Conservation (phyloP, 306 rosid species). For the Benincasa hispida region DNA sequence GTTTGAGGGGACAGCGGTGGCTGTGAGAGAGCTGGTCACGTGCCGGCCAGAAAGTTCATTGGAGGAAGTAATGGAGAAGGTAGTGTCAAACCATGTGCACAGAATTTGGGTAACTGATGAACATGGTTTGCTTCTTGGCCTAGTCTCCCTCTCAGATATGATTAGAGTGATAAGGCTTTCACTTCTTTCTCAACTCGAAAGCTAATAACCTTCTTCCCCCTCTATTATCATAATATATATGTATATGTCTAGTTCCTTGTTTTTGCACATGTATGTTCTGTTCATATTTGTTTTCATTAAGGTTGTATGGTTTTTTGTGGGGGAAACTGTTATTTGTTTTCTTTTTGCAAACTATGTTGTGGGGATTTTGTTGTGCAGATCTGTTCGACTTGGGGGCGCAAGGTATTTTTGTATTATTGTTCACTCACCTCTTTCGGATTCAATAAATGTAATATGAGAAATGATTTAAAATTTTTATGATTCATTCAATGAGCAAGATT, state of each 20-base stretch:
- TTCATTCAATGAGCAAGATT: no score
- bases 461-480: no score
- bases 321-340: no score
- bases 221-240: no score
- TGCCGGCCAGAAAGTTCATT: constrained; percentile 38
- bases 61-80: constrained; percentile 43
- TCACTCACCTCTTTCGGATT: no score
- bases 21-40: constrained; percentile 38
- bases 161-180: constrained; percentile 47
- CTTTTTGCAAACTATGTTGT: no score
- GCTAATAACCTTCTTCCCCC: neutral
- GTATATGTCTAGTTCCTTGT: neutral
- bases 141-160: constrained; percentile 60
- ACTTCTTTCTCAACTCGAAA: constrained; percentile 8
- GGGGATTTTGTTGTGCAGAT: no score
- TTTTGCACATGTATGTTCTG: neutral
- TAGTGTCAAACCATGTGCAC: constrained; percentile 53
- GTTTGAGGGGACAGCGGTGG: neutral
- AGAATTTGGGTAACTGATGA: constrained; percentile 72
- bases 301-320: neutral
- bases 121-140: constrained; percentile 55
- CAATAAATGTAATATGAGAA: no score
- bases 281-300: neutral
- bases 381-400: no score
- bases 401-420: no score